Evolutionary conservation across 169 alveolate genomes (phyloP), one percentile per base, ranked within the genome.

Genomic region (Cryptosporidium parvum): DNA sequence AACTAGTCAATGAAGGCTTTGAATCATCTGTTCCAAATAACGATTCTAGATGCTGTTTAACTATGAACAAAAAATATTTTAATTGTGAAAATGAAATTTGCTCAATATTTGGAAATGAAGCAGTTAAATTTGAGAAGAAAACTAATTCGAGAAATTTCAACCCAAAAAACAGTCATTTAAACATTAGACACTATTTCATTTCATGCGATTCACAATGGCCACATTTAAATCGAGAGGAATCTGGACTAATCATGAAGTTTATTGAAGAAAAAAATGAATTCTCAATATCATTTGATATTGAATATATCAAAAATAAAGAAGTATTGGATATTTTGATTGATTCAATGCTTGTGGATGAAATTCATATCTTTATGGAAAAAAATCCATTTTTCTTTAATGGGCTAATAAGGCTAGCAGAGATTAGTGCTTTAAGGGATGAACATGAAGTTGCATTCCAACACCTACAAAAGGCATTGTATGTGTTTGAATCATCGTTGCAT

Each of bases 361-460:
- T 80, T 61, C 39, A 35, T 37, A 42, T 65, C 3, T 80, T 80
- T 48, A 80, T 80, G 89, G 75, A 59, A 42, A 80, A 21, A 39
- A 80, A 80, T 45, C 89, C 89, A 10, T 80, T 80, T 80, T 80
- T 80, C 21, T 80, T 80, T 6, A 58, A 21, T n/a, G 89, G 89
- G 1, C 21, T 80, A 42, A 14, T 80, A 8, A 80, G 29, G 39
- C 68, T 80, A 10, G 89, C 89, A 21, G 89, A 80, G 12, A 80
- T 80, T 12, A 59, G 52, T 62, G 39, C 44, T 45, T 44, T 80
- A 16, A 80, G 89, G 62, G 48, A 65, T 26, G 89, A 80, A 62
- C 75, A 26, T 37, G 89, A 80, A 62, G 31, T 18, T 6, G 75
- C 89, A 12, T 80, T 80, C 44, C 44, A 80, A 10, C 39, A 37